phyloP scores from a whole-genome alignment of 768 basidiomycete species.

The Tylopilus subfusipes region DNA sequence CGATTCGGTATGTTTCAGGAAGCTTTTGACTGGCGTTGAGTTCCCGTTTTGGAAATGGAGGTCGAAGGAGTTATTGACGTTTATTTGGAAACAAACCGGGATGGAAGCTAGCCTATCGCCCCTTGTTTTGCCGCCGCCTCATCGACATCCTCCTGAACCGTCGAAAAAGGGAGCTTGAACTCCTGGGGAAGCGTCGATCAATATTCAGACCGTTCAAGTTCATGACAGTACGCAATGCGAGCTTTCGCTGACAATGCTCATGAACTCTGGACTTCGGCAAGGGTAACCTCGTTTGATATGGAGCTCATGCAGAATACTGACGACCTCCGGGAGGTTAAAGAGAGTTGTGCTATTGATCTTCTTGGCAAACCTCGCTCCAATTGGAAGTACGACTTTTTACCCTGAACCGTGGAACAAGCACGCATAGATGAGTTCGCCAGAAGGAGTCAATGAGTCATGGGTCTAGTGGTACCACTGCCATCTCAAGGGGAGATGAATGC shows the following conservation, averaged over 20 bases:
- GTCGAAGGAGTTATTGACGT: neutral
- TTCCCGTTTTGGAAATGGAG: neutral
- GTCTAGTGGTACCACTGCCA: too few species aligned
- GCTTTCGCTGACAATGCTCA: neutral
- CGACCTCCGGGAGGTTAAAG: slow-evolving; percentile 6
- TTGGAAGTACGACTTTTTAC: neutral
- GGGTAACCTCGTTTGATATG: neutral
- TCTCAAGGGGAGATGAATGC: neutral
- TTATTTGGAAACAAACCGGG: neutral
- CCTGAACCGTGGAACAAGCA: too few species aligned
- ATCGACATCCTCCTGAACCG: too few species aligned
- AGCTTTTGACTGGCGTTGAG: neutral
- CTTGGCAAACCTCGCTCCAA: neutral
- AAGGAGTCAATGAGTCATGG: too few species aligned
- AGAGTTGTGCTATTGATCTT: neutral
- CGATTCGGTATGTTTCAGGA: neutral
- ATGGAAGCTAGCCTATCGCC: too few species aligned
- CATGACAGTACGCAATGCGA: neutral
- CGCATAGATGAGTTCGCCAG: too few species aligned
- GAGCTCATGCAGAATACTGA: neutral
- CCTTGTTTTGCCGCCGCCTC: too few species aligned
- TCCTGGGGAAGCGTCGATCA: neutral
- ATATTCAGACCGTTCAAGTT: neutral
- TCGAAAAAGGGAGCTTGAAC: neutral
- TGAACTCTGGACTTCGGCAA: neutral